Evolutionary conservation across 1,284 basidiomycete genomes (phyloP).

Genomic region (Leccinum pachyderme): DNA sequence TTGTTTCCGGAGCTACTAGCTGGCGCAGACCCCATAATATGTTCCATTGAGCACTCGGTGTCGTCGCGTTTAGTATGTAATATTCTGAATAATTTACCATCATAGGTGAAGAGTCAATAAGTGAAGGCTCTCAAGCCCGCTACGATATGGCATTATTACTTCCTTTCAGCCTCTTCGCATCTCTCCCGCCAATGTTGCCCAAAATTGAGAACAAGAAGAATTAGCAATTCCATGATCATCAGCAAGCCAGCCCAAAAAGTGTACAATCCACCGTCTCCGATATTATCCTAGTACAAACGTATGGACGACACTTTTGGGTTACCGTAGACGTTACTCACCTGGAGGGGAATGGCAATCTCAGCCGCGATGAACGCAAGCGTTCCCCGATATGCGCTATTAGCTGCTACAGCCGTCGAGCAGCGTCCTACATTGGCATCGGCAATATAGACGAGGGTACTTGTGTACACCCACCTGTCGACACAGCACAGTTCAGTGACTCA

Average conservation of each 20-base stretch:
- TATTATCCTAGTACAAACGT: constrained; percentile 36
- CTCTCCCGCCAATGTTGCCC: constrained; percentile 44
- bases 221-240: constrained; percentile 46
- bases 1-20: background rate
- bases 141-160: background rate
- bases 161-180: constrained; percentile 36
- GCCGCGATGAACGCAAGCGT: constrained; percentile 66
- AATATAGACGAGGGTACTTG: constrained; percentile 71
- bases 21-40: constrained; percentile 1
- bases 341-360: constrained; percentile 69
- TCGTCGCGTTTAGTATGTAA: background rate
- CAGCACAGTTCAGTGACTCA: constrained; percentile 1
- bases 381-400: constrained; percentile 72
- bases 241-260: constrained; percentile 69
- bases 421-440: constrained; percentile 77
- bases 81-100: constrained; percentile 18
- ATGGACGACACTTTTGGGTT: background rate
- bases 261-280: constrained; percentile 75
- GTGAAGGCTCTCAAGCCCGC: background rate
- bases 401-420: constrained; percentile 68
- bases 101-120: background rate
- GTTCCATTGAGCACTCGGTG: background rate
- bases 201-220: constrained; percentile 50
- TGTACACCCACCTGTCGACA: constrained; percentile 58
- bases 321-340: constrained; percentile 38